Base-by-base conservation (phyloP, 352 stramenopile genomes). In the Paralagenidium karlingii region DNA sequence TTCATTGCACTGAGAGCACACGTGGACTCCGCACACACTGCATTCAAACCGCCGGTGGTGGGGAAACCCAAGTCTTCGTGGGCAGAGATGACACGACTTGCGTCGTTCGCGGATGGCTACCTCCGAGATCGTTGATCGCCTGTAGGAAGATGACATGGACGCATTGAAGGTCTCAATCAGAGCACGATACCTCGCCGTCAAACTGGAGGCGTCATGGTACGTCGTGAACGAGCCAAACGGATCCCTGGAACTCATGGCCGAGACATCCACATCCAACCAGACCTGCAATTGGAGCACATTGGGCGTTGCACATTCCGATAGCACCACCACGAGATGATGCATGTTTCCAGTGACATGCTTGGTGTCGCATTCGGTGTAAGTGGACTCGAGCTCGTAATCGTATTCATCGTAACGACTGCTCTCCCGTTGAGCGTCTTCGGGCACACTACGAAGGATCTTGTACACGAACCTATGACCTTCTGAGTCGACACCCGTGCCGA, bases 251-350 rank as follows among this genome's bases (percentile, higher is more conserved):
- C 43, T 47, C 26, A 55, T 63, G 38, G 68, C 63, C 15, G 65
- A 75, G 7, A 79, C 49, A 34, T 84, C 63, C 2, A 69, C 56
- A 37, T 84, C 70, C 19, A 84, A 65, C 68, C 70, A 82, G 18
- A 84, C 24, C 32, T 82, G 63, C 67, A 84, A 79, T 40, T 71
- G 70, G 41, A 84, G 49, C 34, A 78, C 52, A 7, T 60, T 65
- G 0, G 60, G 58, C 31, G 65, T 60, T 33, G 55, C 60, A 3
- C 67, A 82, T 49, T 84, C 70, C 0, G 49, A 63, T 2, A 84
- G 52, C 20, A 84, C 57, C 3, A 84, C 20, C 38, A 80, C 42
- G 49, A 76, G 62, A n/a, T 66, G 59, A 52, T 75, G 67, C 29
- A 84, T 60, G 15, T 58, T 57, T 3, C 67, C 70, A n/a, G n/a